Percentiles rank a stretch among this genome's conserved stretches.
Evolutionary conservation across 2,329 filamentous ascomycete genomes (phyloP).

Genomic region (Aspergillus sp.): DNA sequence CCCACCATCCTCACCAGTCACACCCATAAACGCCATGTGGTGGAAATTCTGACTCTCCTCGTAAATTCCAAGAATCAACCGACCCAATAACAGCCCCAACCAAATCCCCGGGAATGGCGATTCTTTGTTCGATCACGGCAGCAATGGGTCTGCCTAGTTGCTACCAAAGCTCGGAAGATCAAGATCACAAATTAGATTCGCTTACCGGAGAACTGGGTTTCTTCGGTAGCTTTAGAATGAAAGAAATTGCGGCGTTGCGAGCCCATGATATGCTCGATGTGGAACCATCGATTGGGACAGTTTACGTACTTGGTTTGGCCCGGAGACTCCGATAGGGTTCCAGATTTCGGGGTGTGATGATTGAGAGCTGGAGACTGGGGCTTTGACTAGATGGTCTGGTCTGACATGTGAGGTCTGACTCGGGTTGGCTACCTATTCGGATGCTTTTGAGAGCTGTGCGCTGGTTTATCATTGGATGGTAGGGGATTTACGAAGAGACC

Average conservation of each 20-base stretch:
- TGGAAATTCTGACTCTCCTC: too few relatives aligned
- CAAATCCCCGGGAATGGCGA: conserved; percentile 4
- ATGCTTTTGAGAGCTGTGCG: too few relatives aligned
- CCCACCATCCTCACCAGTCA: neutral
- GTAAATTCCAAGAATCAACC: neutral
- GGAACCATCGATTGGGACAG: neutral
- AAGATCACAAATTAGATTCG: neutral
- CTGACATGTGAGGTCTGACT: neutral
- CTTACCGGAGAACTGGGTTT: neutral
- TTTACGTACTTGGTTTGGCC: neutral
- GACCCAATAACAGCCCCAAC: conserved; percentile 11
- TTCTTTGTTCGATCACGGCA: neutral
- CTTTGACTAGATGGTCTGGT: neutral
- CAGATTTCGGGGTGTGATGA: neutral
- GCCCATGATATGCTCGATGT: neutral
- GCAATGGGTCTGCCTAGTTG: neutral
- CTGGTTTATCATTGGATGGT: neutral
- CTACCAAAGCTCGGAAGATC: too few relatives aligned
- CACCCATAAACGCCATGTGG: neutral
- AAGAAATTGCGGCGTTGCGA: neutral
- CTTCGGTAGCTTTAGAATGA: too few relatives aligned
- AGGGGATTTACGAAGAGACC: neutral
- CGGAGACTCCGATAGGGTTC: conserved; percentile 7
- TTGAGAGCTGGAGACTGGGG: neutral
- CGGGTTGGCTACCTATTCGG: neutral